Evolutionary conservation across 2,329 filamentous ascomycete species (phyloP).

Genomic region (Sclerotinia borealis): DNA sequence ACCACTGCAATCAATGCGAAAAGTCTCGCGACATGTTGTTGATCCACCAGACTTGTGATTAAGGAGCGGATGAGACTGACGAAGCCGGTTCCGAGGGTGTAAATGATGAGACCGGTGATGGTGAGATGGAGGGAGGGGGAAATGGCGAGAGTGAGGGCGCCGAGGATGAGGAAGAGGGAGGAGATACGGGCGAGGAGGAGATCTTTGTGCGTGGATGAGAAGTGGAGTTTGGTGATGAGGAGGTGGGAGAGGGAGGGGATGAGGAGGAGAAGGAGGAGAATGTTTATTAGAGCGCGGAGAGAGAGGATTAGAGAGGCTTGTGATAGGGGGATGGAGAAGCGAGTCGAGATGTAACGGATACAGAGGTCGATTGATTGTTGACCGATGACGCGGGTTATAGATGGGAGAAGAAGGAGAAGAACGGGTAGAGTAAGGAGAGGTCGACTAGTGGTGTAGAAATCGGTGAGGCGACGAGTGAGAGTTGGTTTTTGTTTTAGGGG

Average conservation of each 20-base stretch:
- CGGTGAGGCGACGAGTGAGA: constrained; percentile 12
- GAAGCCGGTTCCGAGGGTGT: constrained; percentile 27
- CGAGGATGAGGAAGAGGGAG: constrained; percentile 18
- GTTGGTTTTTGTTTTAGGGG: constrained; percentile 3
- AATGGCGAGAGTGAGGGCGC: constrained; percentile 21
- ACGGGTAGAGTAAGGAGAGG: constrained; percentile 25
- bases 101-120: constrained; percentile 23
- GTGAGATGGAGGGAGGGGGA: constrained; percentile 22
- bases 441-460: constrained; percentile 14
- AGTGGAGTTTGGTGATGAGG: constrained; percentile 17
- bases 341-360: constrained; percentile 28
- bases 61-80: constrained; percentile 19
- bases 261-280: constrained; percentile 23
- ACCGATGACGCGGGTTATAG: constrained; percentile 19
- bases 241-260: constrained; percentile 23
- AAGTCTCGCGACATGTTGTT: constrained; percentile 25
- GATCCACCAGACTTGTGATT: constrained; percentile 25
- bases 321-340: constrained; percentile 25
- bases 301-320: constrained; percentile 26
- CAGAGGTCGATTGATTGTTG: constrained; percentile 18
- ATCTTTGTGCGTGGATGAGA: constrained; percentile 23
- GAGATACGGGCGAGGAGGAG: constrained; percentile 24
- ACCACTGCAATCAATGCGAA: constrained; percentile 27
- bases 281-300: constrained; percentile 25
- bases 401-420: constrained; percentile 29